Conservation (phyloP, 768 basidiomycete species). For the Phallus indusiatus region DNA sequence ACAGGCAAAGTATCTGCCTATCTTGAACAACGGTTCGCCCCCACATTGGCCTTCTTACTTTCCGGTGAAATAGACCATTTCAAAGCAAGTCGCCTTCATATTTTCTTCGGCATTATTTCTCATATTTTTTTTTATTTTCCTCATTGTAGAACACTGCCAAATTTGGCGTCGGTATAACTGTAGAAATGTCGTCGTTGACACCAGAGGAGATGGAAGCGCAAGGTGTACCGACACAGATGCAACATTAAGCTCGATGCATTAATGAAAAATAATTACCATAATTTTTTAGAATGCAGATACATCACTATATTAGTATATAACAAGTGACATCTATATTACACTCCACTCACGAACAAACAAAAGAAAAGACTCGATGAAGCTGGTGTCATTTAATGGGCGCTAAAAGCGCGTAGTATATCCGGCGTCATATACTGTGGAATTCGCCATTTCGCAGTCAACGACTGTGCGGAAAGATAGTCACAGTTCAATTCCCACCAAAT, state of each 20-base stretch:
- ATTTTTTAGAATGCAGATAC: not conserved
- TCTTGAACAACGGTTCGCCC: conserved; percentile 93
- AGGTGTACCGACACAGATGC: conserved; percentile 17
- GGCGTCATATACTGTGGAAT: not conserved
- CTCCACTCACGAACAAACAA: not conserved
- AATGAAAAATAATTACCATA: not conserved
- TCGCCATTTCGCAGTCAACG: not conserved
- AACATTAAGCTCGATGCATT: not conserved
- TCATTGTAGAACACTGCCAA: conserved; percentile 73
- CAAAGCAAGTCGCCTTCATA: conserved; percentile 49
- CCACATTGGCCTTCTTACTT: conserved; percentile 88
- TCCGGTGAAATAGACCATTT: conserved; percentile 98
- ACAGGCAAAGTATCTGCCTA: conserved; percentile 92
- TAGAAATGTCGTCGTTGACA: conserved; percentile 75
- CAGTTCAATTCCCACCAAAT: not conserved
- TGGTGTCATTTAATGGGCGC: not conserved
- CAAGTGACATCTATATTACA: not conserved
- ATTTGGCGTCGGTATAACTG: conserved; percentile 96
- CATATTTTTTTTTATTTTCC: not conserved
- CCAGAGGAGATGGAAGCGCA: conserved; percentile 63
- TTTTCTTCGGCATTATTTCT: conserved; percentile 1
- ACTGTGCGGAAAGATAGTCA: not conserved
- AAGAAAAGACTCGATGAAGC: not conserved
- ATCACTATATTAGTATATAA: not conserved
- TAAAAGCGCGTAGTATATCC: not conserved